Conservation (phyloP, 202 grass and related monocot genomes). For the Schoenoplectus tabernaemontani region DNA sequence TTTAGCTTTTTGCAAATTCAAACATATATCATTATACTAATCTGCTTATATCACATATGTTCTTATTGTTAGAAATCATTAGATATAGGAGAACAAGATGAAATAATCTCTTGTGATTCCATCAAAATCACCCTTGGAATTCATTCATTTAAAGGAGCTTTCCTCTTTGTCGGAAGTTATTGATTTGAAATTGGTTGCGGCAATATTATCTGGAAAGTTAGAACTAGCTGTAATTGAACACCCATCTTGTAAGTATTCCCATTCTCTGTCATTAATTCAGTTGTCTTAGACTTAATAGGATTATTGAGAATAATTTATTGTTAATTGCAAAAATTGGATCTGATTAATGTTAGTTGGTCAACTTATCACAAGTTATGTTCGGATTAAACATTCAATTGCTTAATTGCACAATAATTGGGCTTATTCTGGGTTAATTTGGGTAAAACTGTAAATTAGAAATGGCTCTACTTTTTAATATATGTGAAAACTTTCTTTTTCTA, state of each 20-base stretch:
- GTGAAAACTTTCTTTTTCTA: not conserved
- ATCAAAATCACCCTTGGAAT: conserved; percentile 53
- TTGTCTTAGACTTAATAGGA: not conserved
- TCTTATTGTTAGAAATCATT: conserved; percentile 44
- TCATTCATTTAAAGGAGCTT: conserved; percentile 46
- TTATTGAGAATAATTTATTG: not conserved
- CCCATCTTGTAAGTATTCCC: conserved; percentile 68
- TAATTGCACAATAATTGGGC: not conserved
- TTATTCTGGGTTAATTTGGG: not conserved
- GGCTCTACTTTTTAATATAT: not conserved
- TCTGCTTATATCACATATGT: conserved; percentile 14
- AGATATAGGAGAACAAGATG: conserved; percentile 46
- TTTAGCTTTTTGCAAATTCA: conserved; percentile 5
- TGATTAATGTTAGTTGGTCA: not conserved
- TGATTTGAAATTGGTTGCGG: conserved; percentile 76
- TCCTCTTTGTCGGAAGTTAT: conserved; percentile 69
- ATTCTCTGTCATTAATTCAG: not conserved
- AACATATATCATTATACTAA: not conserved
- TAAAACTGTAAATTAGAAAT: not conserved
- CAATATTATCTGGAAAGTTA: conserved; percentile 55
- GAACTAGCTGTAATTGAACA: conserved; percentile 67
- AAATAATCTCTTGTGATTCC: conserved; percentile 80
- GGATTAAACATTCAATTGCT: not conserved
- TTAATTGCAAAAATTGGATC: not conserved
- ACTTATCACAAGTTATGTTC: not conserved